phyloP scores from a whole-genome alignment of 176 grass and related monocot genomes.

The Oryza punctata region DNA sequence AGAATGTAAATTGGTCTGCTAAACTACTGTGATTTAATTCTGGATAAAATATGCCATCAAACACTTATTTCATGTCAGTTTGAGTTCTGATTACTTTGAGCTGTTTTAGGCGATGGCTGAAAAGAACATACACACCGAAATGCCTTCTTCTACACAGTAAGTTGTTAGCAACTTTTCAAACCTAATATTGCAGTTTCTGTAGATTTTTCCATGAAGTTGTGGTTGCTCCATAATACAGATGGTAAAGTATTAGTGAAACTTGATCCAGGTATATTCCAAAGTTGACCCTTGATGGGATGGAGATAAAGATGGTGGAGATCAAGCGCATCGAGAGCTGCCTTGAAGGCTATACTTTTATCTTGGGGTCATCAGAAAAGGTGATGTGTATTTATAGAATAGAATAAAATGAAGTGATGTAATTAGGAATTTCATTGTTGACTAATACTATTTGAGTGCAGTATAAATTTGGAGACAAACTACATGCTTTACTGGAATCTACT shows the following conservation, averaged over 20 bases:
- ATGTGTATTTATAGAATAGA: conserved; percentile 1
- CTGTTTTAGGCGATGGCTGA: conserved; percentile 66
- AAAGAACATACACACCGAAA: conserved; percentile 67
- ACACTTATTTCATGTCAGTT: conserved; percentile 18
- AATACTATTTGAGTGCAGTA: conserved; percentile 58
- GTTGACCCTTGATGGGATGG: conserved; percentile 60
- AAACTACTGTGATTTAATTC: conserved; percentile 13
- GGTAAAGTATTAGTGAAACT: conserved; percentile 31
- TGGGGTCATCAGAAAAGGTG: conserved; percentile 75
- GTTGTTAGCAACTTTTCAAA: conserved; percentile 32
- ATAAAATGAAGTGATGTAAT: not conserved
- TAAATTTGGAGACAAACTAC: conserved; percentile 85
- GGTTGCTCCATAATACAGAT: conserved; percentile 26
- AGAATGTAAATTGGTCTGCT: conserved; percentile 1
- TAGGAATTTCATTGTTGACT: not conserved
- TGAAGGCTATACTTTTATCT: conserved; percentile 69
- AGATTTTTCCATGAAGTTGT: conserved; percentile 26
- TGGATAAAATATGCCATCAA: conserved; percentile 15
- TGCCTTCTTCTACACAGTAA: conserved; percentile 82
- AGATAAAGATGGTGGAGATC: conserved; percentile 67
- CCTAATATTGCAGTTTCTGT: conserved; percentile 31
- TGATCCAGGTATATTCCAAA: conserved; percentile 75
- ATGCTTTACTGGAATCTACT: conserved; percentile 57
- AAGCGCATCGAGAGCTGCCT: conserved; percentile 64
- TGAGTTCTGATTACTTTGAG: conserved; percentile 23